Percentiles rank a stretch among this genome's conserved stretches.
These are phyloP conservation scores for Fagus sylvatica DNA, from an alignment of 306 rosid species.

Conservation along the genomic window DNA sequence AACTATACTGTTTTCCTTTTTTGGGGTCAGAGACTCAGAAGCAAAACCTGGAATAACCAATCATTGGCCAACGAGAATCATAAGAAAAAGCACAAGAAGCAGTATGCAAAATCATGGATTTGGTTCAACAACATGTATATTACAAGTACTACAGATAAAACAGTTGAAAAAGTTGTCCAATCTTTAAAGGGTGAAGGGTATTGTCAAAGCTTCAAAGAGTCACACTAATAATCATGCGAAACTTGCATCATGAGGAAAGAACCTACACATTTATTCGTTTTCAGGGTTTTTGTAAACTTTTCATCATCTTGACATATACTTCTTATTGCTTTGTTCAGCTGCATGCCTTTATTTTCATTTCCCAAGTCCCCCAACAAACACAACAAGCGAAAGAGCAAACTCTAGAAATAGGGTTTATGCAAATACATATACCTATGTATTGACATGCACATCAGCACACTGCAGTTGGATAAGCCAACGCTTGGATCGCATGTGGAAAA, in stretches of 20 bases:
- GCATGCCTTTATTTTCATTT: not conserved
- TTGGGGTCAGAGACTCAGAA: conserved; percentile 41
- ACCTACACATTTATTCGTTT: not conserved
- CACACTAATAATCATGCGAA: not conserved
- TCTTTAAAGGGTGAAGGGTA: not conserved
- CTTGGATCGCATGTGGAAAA: not conserved
- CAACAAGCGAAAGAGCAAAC: not conserved
- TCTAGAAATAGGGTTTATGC: not conserved
- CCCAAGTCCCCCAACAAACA: not conserved
- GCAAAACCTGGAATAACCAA: conserved; percentile 58
- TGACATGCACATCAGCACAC: not conserved
- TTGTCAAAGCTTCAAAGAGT: not conserved
- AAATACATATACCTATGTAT: not conserved
- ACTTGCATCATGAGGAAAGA: not conserved
- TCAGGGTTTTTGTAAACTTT: not conserved
- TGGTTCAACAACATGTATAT: not conserved
- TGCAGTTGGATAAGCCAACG: not conserved
- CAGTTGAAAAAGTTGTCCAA: not conserved
- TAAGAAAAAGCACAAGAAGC: not conserved
- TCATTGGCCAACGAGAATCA: not conserved
- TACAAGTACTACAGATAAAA: not conserved
- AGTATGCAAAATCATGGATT: not conserved
- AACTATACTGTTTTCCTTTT: conserved; percentile 45
- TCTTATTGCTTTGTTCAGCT: not conserved
- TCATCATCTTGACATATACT: not conserved